Evolutionary conservation across 371 early-diverging fungal species (phyloP).

Genomic region (Saksenaea oblongispora): DNA sequence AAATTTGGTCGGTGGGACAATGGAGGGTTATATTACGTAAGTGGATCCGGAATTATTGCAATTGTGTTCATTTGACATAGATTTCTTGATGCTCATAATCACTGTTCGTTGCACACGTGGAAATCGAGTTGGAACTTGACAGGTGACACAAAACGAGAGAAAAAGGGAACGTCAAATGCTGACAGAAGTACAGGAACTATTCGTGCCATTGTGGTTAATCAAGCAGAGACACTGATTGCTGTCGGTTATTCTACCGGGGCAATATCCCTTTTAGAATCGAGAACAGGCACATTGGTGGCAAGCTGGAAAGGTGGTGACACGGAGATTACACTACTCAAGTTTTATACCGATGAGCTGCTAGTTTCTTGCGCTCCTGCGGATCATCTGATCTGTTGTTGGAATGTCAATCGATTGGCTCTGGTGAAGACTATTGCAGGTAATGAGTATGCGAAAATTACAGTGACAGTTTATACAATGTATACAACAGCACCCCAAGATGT

Average conservation of each 20-base stretch:
- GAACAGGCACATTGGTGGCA: conserved; percentile 63
- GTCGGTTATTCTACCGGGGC: conserved; percentile 62
- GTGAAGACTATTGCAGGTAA: conserved; percentile 61
- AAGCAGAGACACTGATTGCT: conserved; percentile 60
- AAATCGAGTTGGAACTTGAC: conserved; percentile 40
- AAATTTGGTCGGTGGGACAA: conserved; percentile 57
- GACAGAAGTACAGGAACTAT: conserved; percentile 20
- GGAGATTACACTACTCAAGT: conserved; percentile 62
- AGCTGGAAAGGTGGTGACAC: conserved; percentile 69
- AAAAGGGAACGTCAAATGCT: neutral
- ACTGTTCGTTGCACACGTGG: conserved; percentile 46
- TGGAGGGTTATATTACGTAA: conserved; percentile 47
- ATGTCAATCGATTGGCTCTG: conserved; percentile 52
- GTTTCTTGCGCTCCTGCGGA: conserved; percentile 68
- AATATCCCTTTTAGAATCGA: conserved; percentile 59
- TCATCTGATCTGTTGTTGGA: conserved; percentile 66
- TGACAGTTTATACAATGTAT: conserved; percentile 7
- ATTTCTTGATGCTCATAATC: conserved; percentile 47
- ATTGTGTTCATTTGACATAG: conserved; percentile 14
- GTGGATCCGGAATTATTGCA: conserved; percentile 3
- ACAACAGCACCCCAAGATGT: conserved; percentile 42
- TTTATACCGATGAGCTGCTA: conserved; percentile 61
- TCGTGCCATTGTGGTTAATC: conserved; percentile 48
- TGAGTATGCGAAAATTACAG: conserved; percentile 5
- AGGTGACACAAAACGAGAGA: conserved; percentile 13